A percentile compares a stretch with the other conserved stretches of the same genome.
These are phyloP conservation scores for Hordeum marinum DNA, from an alignment of 176 grass and related monocot genomes.

Conservation along the genomic window DNA sequence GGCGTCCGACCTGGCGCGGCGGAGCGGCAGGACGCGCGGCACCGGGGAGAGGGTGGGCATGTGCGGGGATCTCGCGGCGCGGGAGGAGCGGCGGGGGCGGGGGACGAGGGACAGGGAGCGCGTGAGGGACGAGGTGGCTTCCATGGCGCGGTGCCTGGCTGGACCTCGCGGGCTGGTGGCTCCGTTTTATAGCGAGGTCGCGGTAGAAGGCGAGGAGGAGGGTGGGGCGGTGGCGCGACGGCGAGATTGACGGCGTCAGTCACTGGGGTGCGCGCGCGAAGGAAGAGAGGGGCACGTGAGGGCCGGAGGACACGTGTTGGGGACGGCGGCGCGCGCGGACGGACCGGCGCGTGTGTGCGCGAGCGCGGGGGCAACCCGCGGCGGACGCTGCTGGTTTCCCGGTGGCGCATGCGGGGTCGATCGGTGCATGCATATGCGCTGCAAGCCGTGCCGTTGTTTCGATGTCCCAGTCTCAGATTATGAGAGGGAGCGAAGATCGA, in stretches of 20 bases:
- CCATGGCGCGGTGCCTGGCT: conserved; percentile 21
- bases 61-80: neutral
- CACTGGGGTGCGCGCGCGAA: neutral
- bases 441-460: neutral
- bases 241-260: conserved; percentile 17
- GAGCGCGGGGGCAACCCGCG: neutral
- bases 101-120: conserved; percentile 40
- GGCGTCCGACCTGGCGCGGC: conserved; percentile 56
- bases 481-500: neutral
- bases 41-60: neutral
- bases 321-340: neutral
- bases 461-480: neutral
- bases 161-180: neutral
- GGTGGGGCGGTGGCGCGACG: neutral
- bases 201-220: neutral
- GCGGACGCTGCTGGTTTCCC: conserved; percentile 7
- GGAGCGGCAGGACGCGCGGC: conserved; percentile 22
- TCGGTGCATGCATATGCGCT: neutral
- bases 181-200: neutral
- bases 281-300: neutral
- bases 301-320: neutral
- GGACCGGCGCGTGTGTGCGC: neutral
- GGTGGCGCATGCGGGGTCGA: neutral
- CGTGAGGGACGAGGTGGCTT: conserved; percentile 19
- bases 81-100: neutral